phyloP scores from a whole-genome alignment of 495 filamentous ascomycete species.

The Antarctomyces pellizariae region DNA sequence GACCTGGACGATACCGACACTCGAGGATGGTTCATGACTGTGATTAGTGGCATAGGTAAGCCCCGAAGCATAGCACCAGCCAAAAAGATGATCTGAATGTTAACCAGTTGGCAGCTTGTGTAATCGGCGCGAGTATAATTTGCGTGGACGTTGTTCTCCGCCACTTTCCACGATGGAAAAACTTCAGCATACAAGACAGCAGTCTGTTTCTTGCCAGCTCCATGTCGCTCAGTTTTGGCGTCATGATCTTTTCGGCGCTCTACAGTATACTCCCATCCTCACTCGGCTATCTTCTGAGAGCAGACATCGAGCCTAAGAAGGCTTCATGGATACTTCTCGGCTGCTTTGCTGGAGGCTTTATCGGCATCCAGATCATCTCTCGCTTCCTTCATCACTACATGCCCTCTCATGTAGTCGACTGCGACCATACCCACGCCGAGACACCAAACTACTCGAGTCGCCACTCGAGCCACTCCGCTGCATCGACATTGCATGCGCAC shows the following conservation, averaged over 20 bases:
- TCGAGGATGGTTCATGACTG: slow-evolving; percentile 82
- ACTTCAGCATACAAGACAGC: slow-evolving; percentile 76
- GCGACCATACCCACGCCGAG: slow-evolving; percentile 56
- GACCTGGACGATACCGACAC: slow-evolving; percentile 49
- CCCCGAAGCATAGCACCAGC: slow-evolving; percentile 5
- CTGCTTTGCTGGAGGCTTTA: slow-evolving; percentile 59
- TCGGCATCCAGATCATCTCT: slow-evolving; percentile 66
- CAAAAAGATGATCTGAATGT: neutral
- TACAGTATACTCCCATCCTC: slow-evolving; percentile 87
- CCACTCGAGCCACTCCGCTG: too few relatives aligned
- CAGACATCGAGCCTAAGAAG: slow-evolving; percentile 34
- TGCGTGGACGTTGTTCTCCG: slow-evolving; percentile 63
- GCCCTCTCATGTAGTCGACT: slow-evolving; percentile 85
- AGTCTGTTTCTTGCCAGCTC: slow-evolving; percentile 71
- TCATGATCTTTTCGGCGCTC: slow-evolving; percentile 92
- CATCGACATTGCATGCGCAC: too few relatives aligned
- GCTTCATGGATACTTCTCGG: slow-evolving; percentile 53
- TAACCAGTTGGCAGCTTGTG: slow-evolving; percentile 33
- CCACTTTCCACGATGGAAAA: slow-evolving; percentile 39
- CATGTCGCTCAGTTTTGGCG: slow-evolving; percentile 79
- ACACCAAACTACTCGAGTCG: too few relatives aligned
- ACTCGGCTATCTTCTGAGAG: slow-evolving; percentile 45
- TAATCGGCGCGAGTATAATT: slow-evolving; percentile 62
- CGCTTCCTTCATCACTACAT: slow-evolving; percentile 58
- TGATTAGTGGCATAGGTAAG: slow-evolving; percentile 53